phyloP scores from a whole-genome alignment of 2,329 filamentous ascomycete species.

The Hymenoscyphus linearis region DNA sequence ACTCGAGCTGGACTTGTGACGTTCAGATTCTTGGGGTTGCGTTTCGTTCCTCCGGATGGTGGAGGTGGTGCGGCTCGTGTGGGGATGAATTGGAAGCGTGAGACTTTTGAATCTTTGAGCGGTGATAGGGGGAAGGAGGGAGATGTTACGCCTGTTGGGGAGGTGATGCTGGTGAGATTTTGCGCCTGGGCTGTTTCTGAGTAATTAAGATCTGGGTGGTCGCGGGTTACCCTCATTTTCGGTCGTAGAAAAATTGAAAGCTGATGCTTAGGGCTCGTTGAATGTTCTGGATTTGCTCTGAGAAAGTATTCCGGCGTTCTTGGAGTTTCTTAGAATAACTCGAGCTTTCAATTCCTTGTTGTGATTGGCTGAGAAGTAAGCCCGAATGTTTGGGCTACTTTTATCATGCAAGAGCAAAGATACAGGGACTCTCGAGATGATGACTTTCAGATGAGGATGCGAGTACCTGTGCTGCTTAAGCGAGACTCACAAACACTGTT shows the following conservation, averaged over 20 bases:
- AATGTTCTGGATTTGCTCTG: not conserved
- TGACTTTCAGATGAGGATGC: not conserved
- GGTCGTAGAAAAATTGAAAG: not conserved
- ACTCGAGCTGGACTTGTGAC: not conserved
- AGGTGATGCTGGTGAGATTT: conserved; percentile 2
- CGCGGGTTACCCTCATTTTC: not conserved
- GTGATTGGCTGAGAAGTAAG: not conserved
- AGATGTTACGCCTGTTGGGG: not conserved
- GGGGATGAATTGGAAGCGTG: not conserved
- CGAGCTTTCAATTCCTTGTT: not conserved
- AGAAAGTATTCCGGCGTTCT: not conserved
- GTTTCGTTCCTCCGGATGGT: not conserved
- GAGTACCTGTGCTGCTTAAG: not conserved
- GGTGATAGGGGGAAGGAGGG: not conserved
- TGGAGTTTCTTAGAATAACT: not conserved
- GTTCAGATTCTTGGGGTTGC: not conserved
- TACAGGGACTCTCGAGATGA: not conserved
- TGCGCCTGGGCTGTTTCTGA: not conserved
- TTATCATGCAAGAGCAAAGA: not conserved
- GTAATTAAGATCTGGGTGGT: not conserved
- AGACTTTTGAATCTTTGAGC: not conserved
- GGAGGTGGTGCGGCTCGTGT: not conserved
- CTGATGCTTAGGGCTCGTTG: not conserved
- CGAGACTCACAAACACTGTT: not conserved
- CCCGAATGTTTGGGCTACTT: not conserved